Evolutionary conservation across 768 basidiomycete species (phyloP).

Genomic region (Ramaria rubella): DNA sequence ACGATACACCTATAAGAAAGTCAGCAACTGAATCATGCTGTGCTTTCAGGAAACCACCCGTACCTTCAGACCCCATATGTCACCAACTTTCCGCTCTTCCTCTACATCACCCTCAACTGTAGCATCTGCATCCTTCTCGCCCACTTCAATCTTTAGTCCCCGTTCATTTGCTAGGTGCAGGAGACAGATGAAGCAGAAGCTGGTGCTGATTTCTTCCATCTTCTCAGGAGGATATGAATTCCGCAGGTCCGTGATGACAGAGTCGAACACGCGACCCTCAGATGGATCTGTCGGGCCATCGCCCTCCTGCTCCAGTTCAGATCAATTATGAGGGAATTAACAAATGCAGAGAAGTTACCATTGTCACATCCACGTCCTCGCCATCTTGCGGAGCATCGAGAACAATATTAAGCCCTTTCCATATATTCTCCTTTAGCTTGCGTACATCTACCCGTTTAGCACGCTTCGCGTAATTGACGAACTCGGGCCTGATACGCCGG

Average conservation of each 20-base stretch:
- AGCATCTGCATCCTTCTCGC: conserved; percentile 30
- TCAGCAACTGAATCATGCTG: not conserved
- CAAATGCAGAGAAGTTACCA: conserved; percentile 37
- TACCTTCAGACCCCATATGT: conserved; percentile 76
- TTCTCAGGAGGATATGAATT: conserved; percentile 84
- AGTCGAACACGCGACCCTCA: conserved; percentile 64
- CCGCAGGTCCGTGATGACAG: conserved; percentile 78
- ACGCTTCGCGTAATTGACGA: conserved; percentile 89
- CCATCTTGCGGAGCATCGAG: conserved; percentile 26
- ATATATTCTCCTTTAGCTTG: conserved; percentile 96
- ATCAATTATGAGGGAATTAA: not conserved
- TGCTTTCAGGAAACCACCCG: not conserved
- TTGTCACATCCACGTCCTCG: conserved; percentile 38
- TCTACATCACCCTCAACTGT: conserved; percentile 30
- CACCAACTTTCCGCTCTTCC: conserved; percentile 47
- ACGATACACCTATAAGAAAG: conserved; percentile 34
- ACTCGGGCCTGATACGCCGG: conserved; percentile 77
- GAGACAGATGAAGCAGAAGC: conserved; percentile 98
- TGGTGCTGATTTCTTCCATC: conserved; percentile 97
- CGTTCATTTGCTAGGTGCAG: conserved; percentile 96
- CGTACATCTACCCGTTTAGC: conserved; percentile 96
- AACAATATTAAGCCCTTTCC: conserved; percentile 84
- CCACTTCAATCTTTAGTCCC: conserved; percentile 73
- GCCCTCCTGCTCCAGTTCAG: not conserved
- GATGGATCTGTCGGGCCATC: conserved; percentile 48